Conservation (phyloP, 306 rosid species). For the Lathyrus oleraceus region DNA sequence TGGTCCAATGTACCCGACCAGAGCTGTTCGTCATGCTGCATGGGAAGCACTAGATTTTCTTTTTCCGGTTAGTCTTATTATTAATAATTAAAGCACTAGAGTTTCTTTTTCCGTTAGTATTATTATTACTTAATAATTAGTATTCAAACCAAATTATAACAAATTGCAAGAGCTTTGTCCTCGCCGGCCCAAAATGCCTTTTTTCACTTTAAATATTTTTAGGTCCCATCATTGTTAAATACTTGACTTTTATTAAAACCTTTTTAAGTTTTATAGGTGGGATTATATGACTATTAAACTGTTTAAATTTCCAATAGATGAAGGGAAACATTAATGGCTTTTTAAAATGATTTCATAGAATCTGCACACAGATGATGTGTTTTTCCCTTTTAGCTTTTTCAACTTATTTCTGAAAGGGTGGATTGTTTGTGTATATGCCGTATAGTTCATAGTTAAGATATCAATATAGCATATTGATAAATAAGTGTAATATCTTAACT, state of each 20-base stretch:
- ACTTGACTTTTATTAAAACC: neutral
- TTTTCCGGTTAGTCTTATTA: conserved; percentile 86
- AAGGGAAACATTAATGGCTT: neutral
- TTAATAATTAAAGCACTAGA: too few relatives aligned
- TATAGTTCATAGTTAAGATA: neutral
- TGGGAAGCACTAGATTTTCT: conserved; percentile 93
- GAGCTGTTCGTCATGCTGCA: conserved; percentile 98
- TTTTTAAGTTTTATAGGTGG: neutral
- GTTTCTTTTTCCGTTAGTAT: too few relatives aligned
- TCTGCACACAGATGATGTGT: neutral
- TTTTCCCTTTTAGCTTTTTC: too few relatives aligned
- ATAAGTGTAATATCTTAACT: neutral
- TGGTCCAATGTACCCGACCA: conserved; percentile 96
- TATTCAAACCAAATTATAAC: neutral
- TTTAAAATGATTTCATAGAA: neutral
- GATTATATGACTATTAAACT: neutral
- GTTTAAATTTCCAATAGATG: conserved; percentile 1
- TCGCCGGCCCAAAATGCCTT: neutral
- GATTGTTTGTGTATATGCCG: neutral
- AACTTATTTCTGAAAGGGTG: neutral
- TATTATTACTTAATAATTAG: neutral
- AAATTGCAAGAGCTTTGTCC: neutral
- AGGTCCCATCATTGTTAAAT: neutral
- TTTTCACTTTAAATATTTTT: neutral
- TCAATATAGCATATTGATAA: neutral